These are phyloP conservation scores for Hygrophorus russula DNA, from an alignment of 768 basidiomycete genomes.

Conservation along the genomic window DNA sequence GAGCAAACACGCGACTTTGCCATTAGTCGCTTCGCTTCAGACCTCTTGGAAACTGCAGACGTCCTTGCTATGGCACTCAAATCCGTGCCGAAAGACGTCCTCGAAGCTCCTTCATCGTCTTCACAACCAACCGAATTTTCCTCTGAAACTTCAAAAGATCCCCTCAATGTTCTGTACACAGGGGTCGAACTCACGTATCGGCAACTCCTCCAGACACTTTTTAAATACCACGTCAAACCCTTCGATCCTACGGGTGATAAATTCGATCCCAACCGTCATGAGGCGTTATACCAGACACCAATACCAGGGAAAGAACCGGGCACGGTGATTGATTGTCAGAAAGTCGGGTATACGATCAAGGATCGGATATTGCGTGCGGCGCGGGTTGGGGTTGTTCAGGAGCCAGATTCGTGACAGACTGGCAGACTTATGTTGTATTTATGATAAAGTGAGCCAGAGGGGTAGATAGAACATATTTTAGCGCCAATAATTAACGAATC, in stretches of 20 bases:
- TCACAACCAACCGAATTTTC: constrained; percentile 16
- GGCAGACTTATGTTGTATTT: constrained; percentile 6
- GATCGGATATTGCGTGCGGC: constrained; percentile 88
- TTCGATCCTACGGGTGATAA: constrained; percentile 88
- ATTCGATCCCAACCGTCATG: constrained; percentile 93
- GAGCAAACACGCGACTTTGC: constrained; percentile 90
- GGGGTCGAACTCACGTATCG: constrained; percentile 93
- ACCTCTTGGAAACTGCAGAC: constrained; percentile 84
- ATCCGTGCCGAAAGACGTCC: constrained; percentile 43
- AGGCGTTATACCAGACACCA: constrained; percentile 90
- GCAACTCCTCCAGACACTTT: constrained; percentile 78
- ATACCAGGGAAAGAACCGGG: constrained; percentile 85
- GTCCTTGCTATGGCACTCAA: constrained; percentile 79
- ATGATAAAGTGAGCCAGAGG: constrained; percentile 7
- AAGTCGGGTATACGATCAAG: constrained; percentile 90
- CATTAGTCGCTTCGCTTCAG: constrained; percentile 83
- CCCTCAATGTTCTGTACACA: constrained; percentile 62
- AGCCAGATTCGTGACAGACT: constrained; percentile 19
- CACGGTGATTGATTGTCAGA: constrained; percentile 83
- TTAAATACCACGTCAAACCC: constrained; percentile 83
- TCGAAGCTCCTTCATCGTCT: constrained; percentile 14
- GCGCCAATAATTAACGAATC: constrained; percentile 60
- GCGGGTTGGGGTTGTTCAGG: constrained; percentile 92
- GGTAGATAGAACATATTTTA: constrained; percentile 19
- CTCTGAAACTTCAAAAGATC: constrained; percentile 36